Conservation (phyloP, 176 grass and related monocot species). For the Oryza officinalis region DNA sequence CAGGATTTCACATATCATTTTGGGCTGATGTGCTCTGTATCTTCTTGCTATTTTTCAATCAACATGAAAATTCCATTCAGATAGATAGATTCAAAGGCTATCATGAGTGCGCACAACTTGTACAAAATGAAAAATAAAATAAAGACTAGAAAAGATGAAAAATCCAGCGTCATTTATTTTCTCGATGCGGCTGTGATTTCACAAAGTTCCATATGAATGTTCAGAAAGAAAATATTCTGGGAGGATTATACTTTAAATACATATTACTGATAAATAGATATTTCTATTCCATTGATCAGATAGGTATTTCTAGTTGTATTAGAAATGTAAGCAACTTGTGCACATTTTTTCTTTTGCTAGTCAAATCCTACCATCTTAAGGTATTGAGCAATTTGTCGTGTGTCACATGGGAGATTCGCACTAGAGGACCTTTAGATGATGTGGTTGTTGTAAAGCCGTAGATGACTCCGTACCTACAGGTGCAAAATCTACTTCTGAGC, state of each 20-base stretch:
- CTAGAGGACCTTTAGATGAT: constrained; percentile 21
- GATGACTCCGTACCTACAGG: background rate
- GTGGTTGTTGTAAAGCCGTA: background rate
- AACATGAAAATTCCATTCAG: constrained; percentile 18
- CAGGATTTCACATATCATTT: background rate
- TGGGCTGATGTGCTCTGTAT: background rate
- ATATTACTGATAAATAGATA: background rate
- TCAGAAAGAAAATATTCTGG: background rate
- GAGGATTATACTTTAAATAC: background rate
- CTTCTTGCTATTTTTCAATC: background rate
- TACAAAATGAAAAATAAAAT: constrained; percentile 13
- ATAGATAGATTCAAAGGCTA: constrained; percentile 16
- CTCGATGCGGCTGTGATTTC: background rate
- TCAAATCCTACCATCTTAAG: background rate
- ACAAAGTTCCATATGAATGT: background rate
- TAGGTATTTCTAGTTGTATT: background rate
- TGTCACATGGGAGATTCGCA: constrained; percentile 34
- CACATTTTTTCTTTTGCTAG: background rate
- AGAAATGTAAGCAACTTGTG: constrained; percentile 26
- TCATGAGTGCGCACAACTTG: background rate
- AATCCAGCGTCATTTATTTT: background rate
- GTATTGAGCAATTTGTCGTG: background rate
- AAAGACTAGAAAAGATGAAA: background rate
- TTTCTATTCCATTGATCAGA: constrained; percentile 10
- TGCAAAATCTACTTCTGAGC: constrained; percentile 20